phyloP scores from a whole-genome alignment of 805 yeast species.

The Candida incommunis region DNA sequence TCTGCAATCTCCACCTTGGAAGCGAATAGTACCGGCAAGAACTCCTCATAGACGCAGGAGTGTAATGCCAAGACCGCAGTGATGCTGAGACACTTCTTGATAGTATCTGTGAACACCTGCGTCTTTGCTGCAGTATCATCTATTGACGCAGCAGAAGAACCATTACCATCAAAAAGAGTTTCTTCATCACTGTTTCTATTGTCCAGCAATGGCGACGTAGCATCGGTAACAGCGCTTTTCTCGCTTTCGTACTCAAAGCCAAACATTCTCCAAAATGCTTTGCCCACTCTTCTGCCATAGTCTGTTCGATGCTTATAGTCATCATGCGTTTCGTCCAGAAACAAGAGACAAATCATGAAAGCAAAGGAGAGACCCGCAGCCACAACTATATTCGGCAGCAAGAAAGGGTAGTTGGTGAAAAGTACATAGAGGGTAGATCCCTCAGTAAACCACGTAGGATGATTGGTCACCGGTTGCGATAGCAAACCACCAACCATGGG shows the following conservation, averaged over 20 bases:
- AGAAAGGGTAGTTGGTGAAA: slow-evolving; percentile 31
- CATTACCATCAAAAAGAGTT: slow-evolving; percentile 9
- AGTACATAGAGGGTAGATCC: slow-evolving; percentile 6
- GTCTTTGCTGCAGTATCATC: not conserved
- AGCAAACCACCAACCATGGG: slow-evolving; percentile 44
- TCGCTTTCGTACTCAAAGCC: not conserved
- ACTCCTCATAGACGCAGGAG: slow-evolving; percentile 35
- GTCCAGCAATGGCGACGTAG: slow-evolving; percentile 3
- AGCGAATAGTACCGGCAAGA: slow-evolving; percentile 42
- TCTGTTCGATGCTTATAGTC: slow-evolving; percentile 27
- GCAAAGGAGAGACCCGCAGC: slow-evolving; percentile 25
- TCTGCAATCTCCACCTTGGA: slow-evolving; percentile 8
- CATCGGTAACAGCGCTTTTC: slow-evolving; percentile 6
- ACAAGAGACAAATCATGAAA: slow-evolving; percentile 27
- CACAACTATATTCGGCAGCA: slow-evolving; percentile 38
- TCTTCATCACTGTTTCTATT: slow-evolving; percentile 1
- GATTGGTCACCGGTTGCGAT: slow-evolving; percentile 29
- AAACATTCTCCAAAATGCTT: slow-evolving; percentile 9
- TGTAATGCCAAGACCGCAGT: slow-evolving; percentile 27
- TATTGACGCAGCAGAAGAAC: slow-evolving; percentile 2
- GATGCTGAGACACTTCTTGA: not conserved
- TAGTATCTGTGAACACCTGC: not conserved
- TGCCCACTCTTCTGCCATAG: slow-evolving; percentile 33
- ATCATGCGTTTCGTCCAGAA: slow-evolving; percentile 41
- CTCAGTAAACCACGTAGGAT: slow-evolving; percentile 15